phyloP scores from a whole-genome alignment of 2,329 filamentous ascomycete genomes.

The Fusarium temperatum region DNA sequence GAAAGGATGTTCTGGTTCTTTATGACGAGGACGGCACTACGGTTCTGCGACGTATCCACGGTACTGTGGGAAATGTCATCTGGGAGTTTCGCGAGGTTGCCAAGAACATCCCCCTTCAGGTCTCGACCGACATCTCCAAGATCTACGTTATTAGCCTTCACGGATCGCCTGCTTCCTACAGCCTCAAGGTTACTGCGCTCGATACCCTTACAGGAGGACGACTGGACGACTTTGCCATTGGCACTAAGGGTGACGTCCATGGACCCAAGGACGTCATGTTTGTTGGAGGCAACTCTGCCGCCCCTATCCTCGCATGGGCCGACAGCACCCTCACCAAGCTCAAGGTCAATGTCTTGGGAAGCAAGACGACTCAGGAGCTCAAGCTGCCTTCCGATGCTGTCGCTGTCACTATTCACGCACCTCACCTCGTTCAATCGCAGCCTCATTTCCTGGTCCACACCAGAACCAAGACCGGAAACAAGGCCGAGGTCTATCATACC shows the following conservation, averaged over 20 bases:
- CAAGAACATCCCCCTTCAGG: conserved; percentile 77
- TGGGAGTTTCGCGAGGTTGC: conserved; percentile 81
- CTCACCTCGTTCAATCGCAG: conserved; percentile 74
- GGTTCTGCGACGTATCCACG: conserved; percentile 76
- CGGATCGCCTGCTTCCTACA: conserved; percentile 73
- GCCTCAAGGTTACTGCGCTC: conserved; percentile 77
- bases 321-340: conserved; percentile 70
- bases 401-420: conserved; percentile 75
- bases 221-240: conserved; percentile 75
- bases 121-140: conserved; percentile 74
- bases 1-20: conserved; percentile 78
- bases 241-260: conserved; percentile 77
- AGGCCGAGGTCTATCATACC: conserved; percentile 87
- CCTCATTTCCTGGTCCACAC: conserved; percentile 89
- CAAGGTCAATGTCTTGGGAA: conserved; percentile 75
- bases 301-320: conserved; percentile 79
- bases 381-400: conserved; percentile 57
- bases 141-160: conserved; percentile 83
- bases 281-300: conserved; percentile 78
- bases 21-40: conserved; percentile 66
- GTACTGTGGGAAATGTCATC: conserved; percentile 73
- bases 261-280: conserved; percentile 73
- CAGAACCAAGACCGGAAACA: conserved; percentile 74
- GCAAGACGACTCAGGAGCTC: conserved; percentile 65
- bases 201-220: conserved; percentile 78